phyloP scores from a whole-genome alignment of 2,329 filamentous ascomycete genomes.

The Fusarium piperis region DNA sequence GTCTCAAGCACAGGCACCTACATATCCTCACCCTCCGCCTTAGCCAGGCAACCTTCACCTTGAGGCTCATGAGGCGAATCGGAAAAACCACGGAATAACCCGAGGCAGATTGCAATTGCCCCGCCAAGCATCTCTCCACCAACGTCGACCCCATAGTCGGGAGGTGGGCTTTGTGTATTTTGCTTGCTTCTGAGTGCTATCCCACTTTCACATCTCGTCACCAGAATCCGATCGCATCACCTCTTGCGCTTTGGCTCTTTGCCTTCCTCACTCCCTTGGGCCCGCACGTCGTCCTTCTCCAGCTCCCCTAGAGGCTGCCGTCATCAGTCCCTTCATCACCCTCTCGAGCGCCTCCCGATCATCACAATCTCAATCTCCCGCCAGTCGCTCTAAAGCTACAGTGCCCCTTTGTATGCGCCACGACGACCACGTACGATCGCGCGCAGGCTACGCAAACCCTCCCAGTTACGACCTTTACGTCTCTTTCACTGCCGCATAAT shows the following conservation, averaged over 20 bases:
- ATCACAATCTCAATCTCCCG: constrained; percentile 16
- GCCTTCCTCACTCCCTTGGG: constrained; percentile 13
- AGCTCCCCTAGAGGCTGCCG: constrained; percentile 10
- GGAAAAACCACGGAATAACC: constrained; percentile 45
- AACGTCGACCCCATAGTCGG: constrained; percentile 26
- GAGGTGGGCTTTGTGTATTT: constrained; percentile 43
- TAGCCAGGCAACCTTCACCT: not conserved
- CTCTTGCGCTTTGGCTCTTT: constrained; percentile 17
- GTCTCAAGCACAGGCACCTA: not conserved
- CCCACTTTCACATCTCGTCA: constrained; percentile 36
- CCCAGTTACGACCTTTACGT: not conserved
- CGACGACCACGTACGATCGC: constrained; percentile 29
- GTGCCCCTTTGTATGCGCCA: constrained; percentile 40
- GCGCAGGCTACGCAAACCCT: constrained; percentile 29
- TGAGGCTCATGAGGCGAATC: constrained; percentile 26
- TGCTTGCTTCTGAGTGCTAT: constrained; percentile 37
- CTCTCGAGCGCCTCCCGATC: not conserved
- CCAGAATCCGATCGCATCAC: constrained; percentile 17
- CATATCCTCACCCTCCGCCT: not conserved
- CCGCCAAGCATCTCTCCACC: constrained; percentile 45
- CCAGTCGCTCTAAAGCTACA: constrained; percentile 16
- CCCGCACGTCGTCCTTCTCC: constrained; percentile 13
- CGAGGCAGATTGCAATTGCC: constrained; percentile 45
- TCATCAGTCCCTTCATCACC: constrained; percentile 4
- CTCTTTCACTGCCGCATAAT: constrained; percentile 16